A percentile compares a stretch with the other conserved stretches of the same genome.
Conservation (phyloP, 768 basidiomycete species). For the Rickenella mellea region DNA sequence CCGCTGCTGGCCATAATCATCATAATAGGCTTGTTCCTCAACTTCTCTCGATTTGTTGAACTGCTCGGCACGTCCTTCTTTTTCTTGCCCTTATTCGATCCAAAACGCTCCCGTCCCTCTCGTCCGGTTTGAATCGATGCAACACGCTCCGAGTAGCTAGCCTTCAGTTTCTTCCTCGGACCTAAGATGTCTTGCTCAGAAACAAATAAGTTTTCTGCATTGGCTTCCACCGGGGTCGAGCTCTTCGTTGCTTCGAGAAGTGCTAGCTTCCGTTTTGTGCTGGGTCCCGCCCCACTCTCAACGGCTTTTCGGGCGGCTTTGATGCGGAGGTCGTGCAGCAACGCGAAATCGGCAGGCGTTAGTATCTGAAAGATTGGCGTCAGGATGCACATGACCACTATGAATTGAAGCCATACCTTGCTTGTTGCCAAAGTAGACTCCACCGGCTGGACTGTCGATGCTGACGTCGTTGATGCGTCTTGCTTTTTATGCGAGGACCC, state of each 20-base stretch:
- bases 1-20: slow-evolving; percentile 75
- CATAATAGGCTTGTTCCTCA: slow-evolving; percentile 91
- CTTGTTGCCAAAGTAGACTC: slow-evolving; percentile 58
- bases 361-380: slow-evolving; percentile 56
- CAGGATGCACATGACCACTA: neutral
- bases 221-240: slow-evolving; percentile 55
- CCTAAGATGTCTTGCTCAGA: slow-evolving; percentile 91
- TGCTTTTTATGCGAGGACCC: slow-evolving; percentile 23
- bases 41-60: slow-evolving; percentile 88
- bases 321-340: slow-evolving; percentile 81
- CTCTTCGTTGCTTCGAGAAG: neutral
- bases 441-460: slow-evolving; percentile 10
- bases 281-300: slow-evolving; percentile 58
- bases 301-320: slow-evolving; percentile 67
- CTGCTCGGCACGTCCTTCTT: slow-evolving; percentile 75
- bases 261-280: slow-evolving; percentile 84
- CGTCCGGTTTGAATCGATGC: slow-evolving; percentile 87
- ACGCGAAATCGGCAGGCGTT: slow-evolving; percentile 91
- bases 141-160: slow-evolving; percentile 88
- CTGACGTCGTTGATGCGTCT: slow-evolving; percentile 7
- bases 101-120: slow-evolving; percentile 91
- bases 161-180: slow-evolving; percentile 86
- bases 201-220: slow-evolving; percentile 59
- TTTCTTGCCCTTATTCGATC: slow-evolving; percentile 85
- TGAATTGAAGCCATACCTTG: slow-evolving; percentile 40